Evolutionary conservation across 2,329 filamentous ascomycete genomes (phyloP), one percentile per base, ranked within the genome.

Genomic region (Teratosphaeria epicoccoides): DNA sequence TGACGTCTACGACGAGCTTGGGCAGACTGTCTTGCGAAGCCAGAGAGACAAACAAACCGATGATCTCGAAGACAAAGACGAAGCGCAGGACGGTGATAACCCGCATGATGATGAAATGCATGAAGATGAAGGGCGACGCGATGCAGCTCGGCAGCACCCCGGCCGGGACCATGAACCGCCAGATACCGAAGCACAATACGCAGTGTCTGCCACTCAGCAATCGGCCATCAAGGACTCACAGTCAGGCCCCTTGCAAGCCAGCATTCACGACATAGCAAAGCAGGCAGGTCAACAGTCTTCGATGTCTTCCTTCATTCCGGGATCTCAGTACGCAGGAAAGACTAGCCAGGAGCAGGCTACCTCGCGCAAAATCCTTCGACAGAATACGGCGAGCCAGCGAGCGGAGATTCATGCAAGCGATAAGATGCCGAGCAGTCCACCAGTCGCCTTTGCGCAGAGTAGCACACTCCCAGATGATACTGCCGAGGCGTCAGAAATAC

Each of bases 181-280:
- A 6, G 53, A 51, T 26, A 49, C 52, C 28, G 24, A n/a, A 20
- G 12, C 17, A 3, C 46, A 54, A 20, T 28, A 33, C n/a, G 25
- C 43, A 4, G 48, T 50, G 14, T 24, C 37, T 9, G 50, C 43
- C 49, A 68, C 63, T 45, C 69, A 70, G 46, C 63, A 59, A 10
- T 66, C 70, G 22, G 69, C 72, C 7, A 64, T 76, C 17, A 71
- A 71, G 52, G 69, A 76, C 52, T 76, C 73, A 14, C 73, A 75
- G 50, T 70, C 71, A 10, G 63, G 67, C 9, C 56, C 11, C 33
- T 5, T 25, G 25, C 46, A 17, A 44, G 22, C 49, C 22, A 45
- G 20, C 29, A 20, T 28, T 23, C 23, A 9, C 20, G 25, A 45
- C 14, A 24, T 17, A 6, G 11, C 24, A 22, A 37, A 43, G 23